Base-by-base conservation (phyloP, 257 asterid genomes). In the Coffea canephora region DNA sequence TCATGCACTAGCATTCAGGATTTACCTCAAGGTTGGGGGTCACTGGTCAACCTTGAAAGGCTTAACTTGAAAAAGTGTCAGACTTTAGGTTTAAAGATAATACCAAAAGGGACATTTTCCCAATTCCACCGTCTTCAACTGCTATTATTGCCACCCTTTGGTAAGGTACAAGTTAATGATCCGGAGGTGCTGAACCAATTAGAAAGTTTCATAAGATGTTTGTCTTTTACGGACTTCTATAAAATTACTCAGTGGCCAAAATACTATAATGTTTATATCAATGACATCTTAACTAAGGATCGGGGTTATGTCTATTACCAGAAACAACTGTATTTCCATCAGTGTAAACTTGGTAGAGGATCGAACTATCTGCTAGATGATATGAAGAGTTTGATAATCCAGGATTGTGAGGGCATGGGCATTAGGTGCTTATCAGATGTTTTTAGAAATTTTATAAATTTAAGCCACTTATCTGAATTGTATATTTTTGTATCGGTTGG, bases 21-120 rank as follows among this genome's bases (percentile, higher is more conserved):
- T 14, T 23, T 73, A 5, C 77, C 77, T 73, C 27, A 73, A 50
- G 77, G 77, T 46, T n/a, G 50, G 77, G 77, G 66, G 23, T 48
- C 8, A 25, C 77, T 77, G 65, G 50, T 12, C 48, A 73, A 67
- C 36, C 78, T 82, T 7, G 73, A 73, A 41, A 62, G 52, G 59
- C 64, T 76, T 73, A 21, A 61, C 50, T 23, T 74, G 49, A 1
- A 16, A 19, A 3, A 73, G 27, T 6, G 3, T 50, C 15, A 8
- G 0, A 8, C 57, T 13, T 14, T 3, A 1, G 0, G 10, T 1
- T 1, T 0, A 50, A 50, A 2, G 16, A 52, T 8, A 49, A 76
- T 80, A 5, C 77, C 77, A 19, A 23, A 62, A 10, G 82, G 78
- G 10, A 46, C 79, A 18, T 21, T 78, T 57, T 73, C 77, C 48